Percentiles rank a stretch among this genome's conserved stretches.
Evolutionary conservation across 345 rosid species (phyloP).

Genomic region (Pelargonium nanum): DNA sequence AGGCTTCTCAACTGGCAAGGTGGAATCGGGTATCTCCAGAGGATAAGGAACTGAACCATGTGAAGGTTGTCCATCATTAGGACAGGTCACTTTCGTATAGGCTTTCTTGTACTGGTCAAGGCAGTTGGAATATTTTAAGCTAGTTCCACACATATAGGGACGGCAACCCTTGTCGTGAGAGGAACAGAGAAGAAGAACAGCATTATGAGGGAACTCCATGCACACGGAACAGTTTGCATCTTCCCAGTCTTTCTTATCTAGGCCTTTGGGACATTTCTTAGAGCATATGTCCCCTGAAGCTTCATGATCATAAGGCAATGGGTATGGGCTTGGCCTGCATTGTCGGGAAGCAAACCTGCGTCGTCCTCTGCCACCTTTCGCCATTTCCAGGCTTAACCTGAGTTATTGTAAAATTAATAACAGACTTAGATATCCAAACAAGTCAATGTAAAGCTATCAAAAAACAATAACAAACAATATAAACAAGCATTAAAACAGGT

Average conservation of each 20-base stretch:
- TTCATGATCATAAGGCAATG: constrained; percentile 21
- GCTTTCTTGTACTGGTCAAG: constrained; percentile 90
- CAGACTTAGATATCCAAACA: background rate
- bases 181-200: constrained; percentile 94
- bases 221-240: constrained; percentile 86
- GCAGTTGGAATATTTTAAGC: constrained; percentile 89
- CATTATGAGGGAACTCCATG: constrained; percentile 96
- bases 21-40: constrained; percentile 20
- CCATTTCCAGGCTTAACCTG: constrained; percentile 32
- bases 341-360: constrained; percentile 44
- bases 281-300: constrained; percentile 25
- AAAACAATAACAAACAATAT: background rate
- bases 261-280: constrained; percentile 35
- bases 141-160: constrained; percentile 97
- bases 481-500: no score
- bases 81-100: constrained; percentile 44
- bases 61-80: constrained; percentile 15
- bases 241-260: constrained; percentile 77
- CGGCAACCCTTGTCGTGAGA: constrained; percentile 97
- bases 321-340: constrained; percentile 45
- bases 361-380: constrained; percentile 50
- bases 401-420: background rate
- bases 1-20: constrained; percentile 33
- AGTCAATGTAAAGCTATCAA: background rate
- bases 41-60: constrained; percentile 22